Percentiles rank a stretch among this genome's conserved stretches.
Conservation (phyloP, 208 protist genomes). For the Leishmania guyanensis region DNA sequence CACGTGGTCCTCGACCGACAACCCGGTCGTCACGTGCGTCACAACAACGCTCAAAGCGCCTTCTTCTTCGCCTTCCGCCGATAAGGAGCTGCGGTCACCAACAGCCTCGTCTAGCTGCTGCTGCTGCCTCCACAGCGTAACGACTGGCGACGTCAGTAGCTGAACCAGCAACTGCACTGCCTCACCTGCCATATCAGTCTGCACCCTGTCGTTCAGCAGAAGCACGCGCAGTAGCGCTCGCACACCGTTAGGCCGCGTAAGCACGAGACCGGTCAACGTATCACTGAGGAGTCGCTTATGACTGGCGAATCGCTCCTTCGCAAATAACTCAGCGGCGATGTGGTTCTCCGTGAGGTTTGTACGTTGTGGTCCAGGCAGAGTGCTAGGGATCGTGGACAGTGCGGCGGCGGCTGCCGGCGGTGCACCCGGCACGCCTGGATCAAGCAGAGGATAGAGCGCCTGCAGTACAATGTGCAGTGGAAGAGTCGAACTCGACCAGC, state of each 20-base stretch:
- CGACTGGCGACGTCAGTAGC: conserved; percentile 32
- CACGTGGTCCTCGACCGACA: conserved; percentile 45
- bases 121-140: conserved; percentile 9
- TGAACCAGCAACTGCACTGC: conserved; percentile 54
- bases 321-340: conserved; percentile 52
- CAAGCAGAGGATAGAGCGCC: conserved; percentile 78
- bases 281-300: conserved; percentile 38
- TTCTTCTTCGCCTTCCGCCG: background rate
- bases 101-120: background rate
- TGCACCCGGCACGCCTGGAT: conserved; percentile 6
- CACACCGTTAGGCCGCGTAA: conserved; percentile 42
- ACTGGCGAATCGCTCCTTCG: conserved; percentile 29
- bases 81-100: background rate
- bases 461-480: conserved; percentile 40
- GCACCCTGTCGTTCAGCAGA: conserved; percentile 67
- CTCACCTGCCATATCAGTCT: conserved; percentile 40
- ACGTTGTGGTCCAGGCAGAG: background rate
- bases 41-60: background rate
- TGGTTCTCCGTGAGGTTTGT: conserved; percentile 33
- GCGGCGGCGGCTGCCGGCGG: background rate
- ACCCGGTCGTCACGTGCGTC: background rate
- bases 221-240: conserved; percentile 56
- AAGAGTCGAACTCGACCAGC: conserved; percentile 39
- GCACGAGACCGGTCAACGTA: conserved; percentile 63
- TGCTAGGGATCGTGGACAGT: too few species aligned